phyloP scores from a whole-genome alignment of 495 filamentous ascomycete species.

The Lichina pygmaea region DNA sequence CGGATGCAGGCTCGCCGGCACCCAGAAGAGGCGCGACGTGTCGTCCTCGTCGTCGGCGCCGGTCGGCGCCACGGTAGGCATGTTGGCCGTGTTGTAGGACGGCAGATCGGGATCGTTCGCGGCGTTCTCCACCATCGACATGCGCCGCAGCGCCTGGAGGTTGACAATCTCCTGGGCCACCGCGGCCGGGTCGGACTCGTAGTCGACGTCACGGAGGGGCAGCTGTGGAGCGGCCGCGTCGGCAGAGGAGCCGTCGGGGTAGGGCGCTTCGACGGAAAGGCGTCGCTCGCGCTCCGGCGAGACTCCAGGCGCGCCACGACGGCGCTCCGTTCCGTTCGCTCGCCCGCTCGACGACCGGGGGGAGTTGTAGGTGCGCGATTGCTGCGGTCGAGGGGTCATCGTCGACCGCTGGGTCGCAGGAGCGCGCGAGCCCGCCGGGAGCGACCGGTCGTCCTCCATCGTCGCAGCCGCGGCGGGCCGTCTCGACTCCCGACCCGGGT shows the following conservation, averaged over 20 bases:
- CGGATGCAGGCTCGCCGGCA: constrained; percentile 79
- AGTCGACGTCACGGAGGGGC: constrained; percentile 77
- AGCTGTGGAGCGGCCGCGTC: constrained; percentile 53
- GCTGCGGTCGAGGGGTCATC: constrained; percentile 17
- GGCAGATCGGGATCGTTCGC: constrained; percentile 84
- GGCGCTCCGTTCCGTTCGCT: constrained; percentile 13
- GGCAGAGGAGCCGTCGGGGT: constrained; percentile 15
- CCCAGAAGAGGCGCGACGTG: constrained; percentile 75
- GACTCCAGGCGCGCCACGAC: not conserved
- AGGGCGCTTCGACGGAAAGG: not conserved
- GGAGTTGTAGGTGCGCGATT: not conserved
- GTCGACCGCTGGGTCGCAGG: constrained; percentile 18
- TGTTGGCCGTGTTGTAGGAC: constrained; percentile 35
- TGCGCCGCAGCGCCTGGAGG: constrained; percentile 74
- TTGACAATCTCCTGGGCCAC: constrained; percentile 92
- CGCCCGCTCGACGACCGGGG: not conserved
- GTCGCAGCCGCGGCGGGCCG: not conserved
- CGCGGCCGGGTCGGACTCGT: constrained; percentile 67
- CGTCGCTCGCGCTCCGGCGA: constrained; percentile 16
- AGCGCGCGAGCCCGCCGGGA: constrained; percentile 36
- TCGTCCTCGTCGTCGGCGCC: constrained; percentile 66
- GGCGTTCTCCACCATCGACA: constrained; percentile 95
- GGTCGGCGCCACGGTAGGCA: constrained; percentile 43
- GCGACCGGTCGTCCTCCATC: constrained; percentile 15
- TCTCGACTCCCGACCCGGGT: constrained; percentile 17